Evolutionary conservation across 495 filamentous ascomycete species (phyloP).

Genomic region (Corynascus novoguineensis): DNA sequence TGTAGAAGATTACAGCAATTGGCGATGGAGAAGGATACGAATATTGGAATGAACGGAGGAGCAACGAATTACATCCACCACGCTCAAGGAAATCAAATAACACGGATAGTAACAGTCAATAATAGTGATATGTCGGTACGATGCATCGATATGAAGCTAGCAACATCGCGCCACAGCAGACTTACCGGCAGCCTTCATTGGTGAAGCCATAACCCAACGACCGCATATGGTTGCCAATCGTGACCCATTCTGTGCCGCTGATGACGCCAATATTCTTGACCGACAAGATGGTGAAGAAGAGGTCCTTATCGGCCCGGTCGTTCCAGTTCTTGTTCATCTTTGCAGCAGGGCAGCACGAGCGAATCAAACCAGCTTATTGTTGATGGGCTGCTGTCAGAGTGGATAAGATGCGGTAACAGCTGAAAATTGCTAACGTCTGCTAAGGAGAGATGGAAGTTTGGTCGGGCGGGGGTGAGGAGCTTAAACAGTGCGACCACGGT

Average conservation of each 20-base stretch:
- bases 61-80: background rate
- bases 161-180: conserved; percentile 15
- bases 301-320: conserved; percentile 48
- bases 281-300: conserved; percentile 51
- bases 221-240: conserved; percentile 49
- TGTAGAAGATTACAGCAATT: background rate
- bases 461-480: conserved; percentile 13
- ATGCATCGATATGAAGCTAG: background rate
- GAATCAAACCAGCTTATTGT: background rate
- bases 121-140: background rate
- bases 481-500: conserved; percentile 21
- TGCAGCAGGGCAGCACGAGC: background rate
- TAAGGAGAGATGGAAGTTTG: conserved; percentile 28
- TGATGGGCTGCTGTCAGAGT: conserved; percentile 10
- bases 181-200: conserved; percentile 51
- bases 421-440: conserved; percentile 35
- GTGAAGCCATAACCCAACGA: conserved; percentile 48
- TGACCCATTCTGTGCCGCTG: conserved; percentile 49
- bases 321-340: conserved; percentile 51
- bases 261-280: conserved; percentile 52
- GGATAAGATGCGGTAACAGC: conserved; percentile 13
- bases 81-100: background rate
- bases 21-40: background rate
- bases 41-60: background rate
- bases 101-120: background rate